Percentiles rank a stretch among this genome's conserved stretches.
Conservation (phyloP, 2,329 filamentous ascomycete species). For the Exophiala mesophila region DNA sequence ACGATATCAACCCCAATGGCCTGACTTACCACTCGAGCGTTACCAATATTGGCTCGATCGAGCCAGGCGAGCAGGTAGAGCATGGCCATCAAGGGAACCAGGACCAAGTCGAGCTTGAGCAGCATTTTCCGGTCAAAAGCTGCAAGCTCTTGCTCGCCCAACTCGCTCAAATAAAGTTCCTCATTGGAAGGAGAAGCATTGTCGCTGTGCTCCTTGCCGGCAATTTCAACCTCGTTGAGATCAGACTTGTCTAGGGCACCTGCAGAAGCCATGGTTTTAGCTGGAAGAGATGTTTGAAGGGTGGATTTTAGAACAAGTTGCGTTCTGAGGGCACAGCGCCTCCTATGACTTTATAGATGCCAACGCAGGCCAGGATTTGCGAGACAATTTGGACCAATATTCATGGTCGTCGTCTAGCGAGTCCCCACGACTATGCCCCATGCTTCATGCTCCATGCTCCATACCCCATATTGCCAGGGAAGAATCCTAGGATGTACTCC, state of each 20-base stretch:
- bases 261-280: background rate
- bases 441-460: too few relatives aligned
- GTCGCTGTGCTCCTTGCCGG: background rate
- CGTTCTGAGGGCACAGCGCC: too few relatives aligned
- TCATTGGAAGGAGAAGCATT: background rate
- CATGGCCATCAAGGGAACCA: background rate
- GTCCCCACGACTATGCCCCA: too few relatives aligned
- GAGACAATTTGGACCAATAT: too few relatives aligned
- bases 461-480: too few relatives aligned
- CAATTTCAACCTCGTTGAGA: background rate
- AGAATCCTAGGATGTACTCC: too few relatives aligned
- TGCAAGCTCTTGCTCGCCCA: background rate
- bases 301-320: too few relatives aligned
- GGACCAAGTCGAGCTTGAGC: background rate
- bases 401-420: too few relatives aligned
- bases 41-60: slow-evolving; percentile 1
- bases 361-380: too few relatives aligned
- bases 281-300: too few relatives aligned
- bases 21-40: slow-evolving; percentile 1
- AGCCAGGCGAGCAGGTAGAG: slow-evolving; percentile 40
- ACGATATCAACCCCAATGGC: background rate
- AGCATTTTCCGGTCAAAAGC: background rate
- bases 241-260: background rate
- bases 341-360: too few relatives aligned
- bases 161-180: background rate